These are phyloP conservation scores for Pyricularia sp. DNA, from an alignment of 2,329 filamentous ascomycete genomes.

Conservation along the genomic window DNA sequence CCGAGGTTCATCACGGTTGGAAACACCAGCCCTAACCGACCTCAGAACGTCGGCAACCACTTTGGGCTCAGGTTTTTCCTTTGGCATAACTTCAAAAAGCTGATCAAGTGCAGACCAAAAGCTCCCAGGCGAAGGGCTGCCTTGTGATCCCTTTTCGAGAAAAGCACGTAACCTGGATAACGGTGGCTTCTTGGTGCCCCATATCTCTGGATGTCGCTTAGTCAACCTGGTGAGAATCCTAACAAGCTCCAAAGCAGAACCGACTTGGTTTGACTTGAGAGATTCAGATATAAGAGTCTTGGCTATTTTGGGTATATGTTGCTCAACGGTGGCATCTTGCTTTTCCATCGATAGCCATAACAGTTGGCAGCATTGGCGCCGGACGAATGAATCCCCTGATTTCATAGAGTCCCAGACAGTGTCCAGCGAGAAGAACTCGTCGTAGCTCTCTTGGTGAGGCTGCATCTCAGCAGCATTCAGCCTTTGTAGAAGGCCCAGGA, in stretches of 20 bases:
- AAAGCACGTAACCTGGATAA: constrained; percentile 56
- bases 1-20: constrained; percentile 64
- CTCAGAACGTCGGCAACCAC: constrained; percentile 53
- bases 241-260: constrained; percentile 65
- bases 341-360: constrained; percentile 38
- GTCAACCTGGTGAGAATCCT: constrained; percentile 60
- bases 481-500: constrained; percentile 41
- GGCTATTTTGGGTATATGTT: constrained; percentile 40
- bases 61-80: constrained; percentile 30
- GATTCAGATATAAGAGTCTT: constrained; percentile 62
- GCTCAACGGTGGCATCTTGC: constrained; percentile 34
- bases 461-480: constrained; percentile 42
- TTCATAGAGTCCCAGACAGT: constrained; percentile 59
- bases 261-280: constrained; percentile 60
- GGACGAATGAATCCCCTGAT: constrained; percentile 45
- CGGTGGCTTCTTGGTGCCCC: constrained; percentile 57
- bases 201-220: constrained; percentile 54
- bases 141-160: constrained; percentile 75
- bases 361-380: constrained; percentile 42
- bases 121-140: constrained; percentile 36
- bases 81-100: constrained; percentile 53
- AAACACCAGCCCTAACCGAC: constrained; percentile 62
- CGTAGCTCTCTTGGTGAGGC: constrained; percentile 53
- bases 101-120: constrained; percentile 65
- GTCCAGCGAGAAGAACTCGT: constrained; percentile 56